phyloP scores from a whole-genome alignment of 2,329 filamentous ascomycete genomes.

The Helicocarpus griseus region DNA sequence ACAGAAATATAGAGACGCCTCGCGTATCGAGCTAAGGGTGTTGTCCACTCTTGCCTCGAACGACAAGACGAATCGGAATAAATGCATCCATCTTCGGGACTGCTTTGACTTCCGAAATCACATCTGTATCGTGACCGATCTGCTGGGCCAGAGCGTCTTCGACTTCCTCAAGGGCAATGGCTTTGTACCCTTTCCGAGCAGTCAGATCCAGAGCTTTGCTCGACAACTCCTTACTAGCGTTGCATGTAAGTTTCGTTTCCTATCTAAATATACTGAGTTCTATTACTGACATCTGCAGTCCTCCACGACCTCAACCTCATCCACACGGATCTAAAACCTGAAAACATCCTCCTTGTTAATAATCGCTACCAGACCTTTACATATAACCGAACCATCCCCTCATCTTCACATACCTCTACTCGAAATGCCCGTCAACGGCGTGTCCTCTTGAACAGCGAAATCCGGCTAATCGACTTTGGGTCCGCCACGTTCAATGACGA shows the following conservation, averaged over 20 bases:
- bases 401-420: slow-evolving; percentile 49
- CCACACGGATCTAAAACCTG: slow-evolving; percentile 68
- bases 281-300: slow-evolving; percentile 46
- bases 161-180: slow-evolving; percentile 93
- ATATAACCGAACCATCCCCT: slow-evolving; percentile 58
- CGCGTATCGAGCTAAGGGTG: slow-evolving; percentile 85
- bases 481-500: slow-evolving; percentile 60
- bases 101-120: slow-evolving; percentile 97
- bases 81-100: slow-evolving; percentile 91
- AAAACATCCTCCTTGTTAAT: slow-evolving; percentile 58
- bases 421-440: slow-evolving; percentile 52
- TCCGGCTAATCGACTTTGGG: slow-evolving; percentile 58
- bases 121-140: slow-evolving; percentile 74
- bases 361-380: slow-evolving; percentile 59
- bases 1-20: slow-evolving; percentile 95
- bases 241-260: slow-evolving; percentile 72
- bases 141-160: slow-evolving; percentile 90
- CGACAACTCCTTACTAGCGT: slow-evolving; percentile 96
- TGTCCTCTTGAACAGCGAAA: slow-evolving; percentile 56
- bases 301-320: slow-evolving; percentile 95
- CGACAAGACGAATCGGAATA: slow-evolving; percentile 83
- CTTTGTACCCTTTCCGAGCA: slow-evolving; percentile 96
- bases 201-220: slow-evolving; percentile 95
- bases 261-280: background rate
- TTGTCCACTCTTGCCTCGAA: slow-evolving; percentile 86